Conservation (phyloP, 1,284 basidiomycete species). For the Mycena citricolor region DNA sequence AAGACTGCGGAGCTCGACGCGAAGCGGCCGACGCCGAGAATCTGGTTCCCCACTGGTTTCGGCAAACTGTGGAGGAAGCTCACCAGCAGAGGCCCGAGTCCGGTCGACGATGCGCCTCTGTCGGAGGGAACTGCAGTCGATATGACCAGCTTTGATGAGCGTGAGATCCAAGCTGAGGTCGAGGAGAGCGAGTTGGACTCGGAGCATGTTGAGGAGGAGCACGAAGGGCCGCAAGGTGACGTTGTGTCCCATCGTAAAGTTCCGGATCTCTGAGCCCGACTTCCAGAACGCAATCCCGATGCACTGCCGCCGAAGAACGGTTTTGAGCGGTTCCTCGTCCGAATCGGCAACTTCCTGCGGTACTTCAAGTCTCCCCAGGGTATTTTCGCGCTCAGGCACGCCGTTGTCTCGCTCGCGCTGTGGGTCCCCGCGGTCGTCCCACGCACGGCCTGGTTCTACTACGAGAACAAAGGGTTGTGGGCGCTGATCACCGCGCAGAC, state of each 20-base stretch:
- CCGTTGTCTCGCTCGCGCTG: conserved; percentile 37
- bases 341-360: conserved; percentile 6
- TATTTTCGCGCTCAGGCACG: conserved; percentile 34
- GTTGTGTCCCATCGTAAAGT: too few species aligned
- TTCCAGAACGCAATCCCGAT: conserved; percentile 13
- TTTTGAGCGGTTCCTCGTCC: conserved; percentile 6
- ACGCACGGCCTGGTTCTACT: conserved; percentile 43
- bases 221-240: too few species aligned
- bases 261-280: too few species aligned
- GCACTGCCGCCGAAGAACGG: conserved; percentile 11
- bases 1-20: conserved; percentile 33
- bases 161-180: too few species aligned
- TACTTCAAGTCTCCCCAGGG: conserved; percentile 14
- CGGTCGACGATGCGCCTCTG: conserved; percentile 20
- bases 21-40: conserved; percentile 31
- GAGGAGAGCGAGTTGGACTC: conserved; percentile 22
- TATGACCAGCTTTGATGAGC: too few species aligned
- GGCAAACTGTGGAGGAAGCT: conserved; percentile 31
- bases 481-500: conserved; percentile 42
- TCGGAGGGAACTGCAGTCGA: conserved; percentile 32
- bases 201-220: conserved; percentile 11
- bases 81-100: too few species aligned
- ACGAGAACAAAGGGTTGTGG: conserved; percentile 40
- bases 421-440: conserved; percentile 43
- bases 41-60: conserved; percentile 41